Conservation (phyloP, 2,329 filamentous ascomycete genomes). For the Chaetomiaceae sp. region DNA sequence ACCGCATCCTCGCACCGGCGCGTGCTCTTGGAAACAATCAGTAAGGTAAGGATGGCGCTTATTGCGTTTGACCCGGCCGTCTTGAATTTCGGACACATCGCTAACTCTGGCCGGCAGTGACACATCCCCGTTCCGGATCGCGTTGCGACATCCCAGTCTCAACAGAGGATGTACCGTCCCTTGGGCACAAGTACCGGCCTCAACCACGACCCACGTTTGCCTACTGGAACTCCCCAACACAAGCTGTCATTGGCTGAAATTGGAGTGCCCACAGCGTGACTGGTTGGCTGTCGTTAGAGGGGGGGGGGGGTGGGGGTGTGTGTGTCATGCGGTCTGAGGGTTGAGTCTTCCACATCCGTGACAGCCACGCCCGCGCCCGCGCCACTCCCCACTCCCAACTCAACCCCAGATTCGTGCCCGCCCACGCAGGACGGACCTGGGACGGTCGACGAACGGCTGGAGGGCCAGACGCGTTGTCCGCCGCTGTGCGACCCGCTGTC, state of each 20-base stretch:
- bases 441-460: neutral
- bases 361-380: slow-evolving; percentile 3
- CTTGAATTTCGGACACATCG: neutral
- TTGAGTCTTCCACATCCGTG: slow-evolving; percentile 14
- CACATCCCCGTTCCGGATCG: neutral
- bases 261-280: no score
- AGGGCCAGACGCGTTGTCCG: slow-evolving; percentile 19
- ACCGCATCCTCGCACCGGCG: no score
- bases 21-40: no score
- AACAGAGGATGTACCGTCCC: slow-evolving; percentile 11
- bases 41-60: no score
- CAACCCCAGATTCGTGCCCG: slow-evolving; percentile 18
- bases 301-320: slow-evolving; percentile 10
- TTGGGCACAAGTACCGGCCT: slow-evolving; percentile 21
- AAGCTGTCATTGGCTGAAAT: no score
- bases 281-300: no score
- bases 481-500: slow-evolving; percentile 21
- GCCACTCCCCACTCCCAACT: slow-evolving; percentile 11
- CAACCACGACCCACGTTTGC: slow-evolving; percentile 19
- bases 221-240: no score
- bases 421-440: slow-evolving; percentile 4
- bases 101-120: no score
- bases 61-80: no score
- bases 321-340: slow-evolving; percentile 17
- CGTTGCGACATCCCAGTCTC: neutral